phyloP scores from a whole-genome alignment of 257 asterid genomes.

The Pogostemon cablin region DNA sequence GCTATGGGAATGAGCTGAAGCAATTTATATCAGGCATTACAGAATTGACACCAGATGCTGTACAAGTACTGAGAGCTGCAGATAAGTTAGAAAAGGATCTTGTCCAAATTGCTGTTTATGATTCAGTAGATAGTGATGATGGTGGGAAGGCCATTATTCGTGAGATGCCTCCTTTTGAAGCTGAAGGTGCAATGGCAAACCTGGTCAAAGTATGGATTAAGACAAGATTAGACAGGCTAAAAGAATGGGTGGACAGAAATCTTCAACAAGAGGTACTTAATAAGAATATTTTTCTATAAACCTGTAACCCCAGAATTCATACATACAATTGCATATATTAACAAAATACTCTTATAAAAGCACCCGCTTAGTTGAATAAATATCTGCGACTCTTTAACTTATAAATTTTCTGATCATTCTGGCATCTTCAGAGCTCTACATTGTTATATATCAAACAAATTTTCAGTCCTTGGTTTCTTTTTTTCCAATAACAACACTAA shows the following conservation, averaged over 20 bases:
- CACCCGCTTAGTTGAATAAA: neutral
- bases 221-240: conserved; percentile 80
- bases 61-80: conserved; percentile 90
- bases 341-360: neutral
- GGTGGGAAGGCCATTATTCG: conserved; percentile 99
- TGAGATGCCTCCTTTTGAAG: conserved; percentile 99
- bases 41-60: conserved; percentile 97
- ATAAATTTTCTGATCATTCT: neutral
- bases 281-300: neutral
- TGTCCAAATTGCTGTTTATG: conserved; percentile 95
- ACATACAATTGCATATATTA: neutral
- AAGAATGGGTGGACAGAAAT: conserved; percentile 92
- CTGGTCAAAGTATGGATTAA: conserved; percentile 90
- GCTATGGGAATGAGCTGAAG: conserved; percentile 94
- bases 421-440: neutral
- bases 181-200: conserved; percentile 86
- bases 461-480: conserved; percentile 2
- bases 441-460: neutral
- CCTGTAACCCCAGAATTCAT: neutral
- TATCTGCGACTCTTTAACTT: neutral
- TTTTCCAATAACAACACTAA: neutral
- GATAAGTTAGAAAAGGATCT: conserved; percentile 95
- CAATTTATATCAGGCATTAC: conserved; percentile 83
- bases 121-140: conserved; percentile 98
- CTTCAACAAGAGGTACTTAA: conserved; percentile 95